Conservation (phyloP, 73 alveolate genomes). For the Symbiodinium natans region DNA sequence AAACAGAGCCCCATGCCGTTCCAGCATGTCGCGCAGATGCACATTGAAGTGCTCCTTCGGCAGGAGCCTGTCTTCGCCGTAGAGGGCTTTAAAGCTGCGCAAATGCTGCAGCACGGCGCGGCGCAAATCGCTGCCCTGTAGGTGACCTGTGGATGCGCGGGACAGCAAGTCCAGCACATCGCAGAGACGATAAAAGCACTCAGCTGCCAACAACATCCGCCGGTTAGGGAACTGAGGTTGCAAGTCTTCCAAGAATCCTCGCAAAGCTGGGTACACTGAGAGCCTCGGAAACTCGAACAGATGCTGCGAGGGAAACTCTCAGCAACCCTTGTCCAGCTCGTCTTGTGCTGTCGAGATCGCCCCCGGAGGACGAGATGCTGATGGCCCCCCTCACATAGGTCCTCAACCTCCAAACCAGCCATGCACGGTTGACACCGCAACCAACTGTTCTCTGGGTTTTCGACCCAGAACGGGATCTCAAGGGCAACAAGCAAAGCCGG, state of each 20-base stretch:
- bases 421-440: too few relatives aligned
- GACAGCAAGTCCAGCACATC: neutral
- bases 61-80: neutral
- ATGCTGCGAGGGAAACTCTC: too few relatives aligned
- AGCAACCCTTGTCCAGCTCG: too few relatives aligned
- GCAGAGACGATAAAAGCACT: neutral
- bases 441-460: too few relatives aligned
- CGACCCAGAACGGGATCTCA: too few relatives aligned
- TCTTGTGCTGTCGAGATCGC: too few relatives aligned
- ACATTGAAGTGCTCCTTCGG: neutral
- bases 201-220: neutral
- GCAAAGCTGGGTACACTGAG: neutral
- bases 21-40: neutral
- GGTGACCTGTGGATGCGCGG: neutral
- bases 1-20: neutral
- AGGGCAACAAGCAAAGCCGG: too few relatives aligned
- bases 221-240: neutral
- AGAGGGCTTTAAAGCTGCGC: neutral
- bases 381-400: too few relatives aligned
- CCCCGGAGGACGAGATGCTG: too few relatives aligned
- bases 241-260: neutral
- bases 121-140: neutral
- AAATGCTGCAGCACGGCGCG: neutral
- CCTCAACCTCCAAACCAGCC: too few relatives aligned
- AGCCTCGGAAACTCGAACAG: neutral